Conservation (phyloP, 2,329 filamentous ascomycete genomes). For the Venturia carpophila region DNA sequence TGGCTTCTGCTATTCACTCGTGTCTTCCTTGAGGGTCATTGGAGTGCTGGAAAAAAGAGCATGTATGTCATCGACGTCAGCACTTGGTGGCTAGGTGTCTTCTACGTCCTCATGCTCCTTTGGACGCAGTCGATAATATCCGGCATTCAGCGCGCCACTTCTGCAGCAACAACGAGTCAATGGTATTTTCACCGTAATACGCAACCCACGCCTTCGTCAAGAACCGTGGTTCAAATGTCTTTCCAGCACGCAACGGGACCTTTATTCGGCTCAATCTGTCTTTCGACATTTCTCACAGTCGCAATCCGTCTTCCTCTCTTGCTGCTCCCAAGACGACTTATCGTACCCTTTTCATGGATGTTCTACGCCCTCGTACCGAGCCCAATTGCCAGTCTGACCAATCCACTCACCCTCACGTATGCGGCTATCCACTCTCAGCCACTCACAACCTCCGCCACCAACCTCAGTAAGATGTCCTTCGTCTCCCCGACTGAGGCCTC, state of each 20-base stretch:
- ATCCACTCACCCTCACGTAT: slow-evolving; percentile 86
- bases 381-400: slow-evolving; percentile 76
- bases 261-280: slow-evolving; percentile 84
- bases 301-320: slow-evolving; percentile 78
- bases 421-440: slow-evolving; percentile 87
- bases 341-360: slow-evolving; percentile 61
- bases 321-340: slow-evolving; percentile 67
- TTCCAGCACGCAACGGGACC: slow-evolving; percentile 74
- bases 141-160: slow-evolving; percentile 82
- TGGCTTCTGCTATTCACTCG: slow-evolving; percentile 97
- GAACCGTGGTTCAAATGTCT: slow-evolving; percentile 75
- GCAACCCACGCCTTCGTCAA: slow-evolving; percentile 66
- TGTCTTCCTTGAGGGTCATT: slow-evolving; percentile 87
- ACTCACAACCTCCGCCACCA: slow-evolving; percentile 67
- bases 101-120: slow-evolving; percentile 88
- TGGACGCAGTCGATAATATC: slow-evolving; percentile 88
- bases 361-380: slow-evolving; percentile 77
- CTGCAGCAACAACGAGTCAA: slow-evolving; percentile 90
- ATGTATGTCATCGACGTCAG: slow-evolving; percentile 78
- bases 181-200: slow-evolving; percentile 98
- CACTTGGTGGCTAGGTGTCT: slow-evolving; percentile 91
- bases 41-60: slow-evolving; percentile 46
- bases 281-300: slow-evolving; percentile 75
- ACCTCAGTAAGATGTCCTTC: slow-evolving; percentile 74
- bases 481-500: slow-evolving; percentile 65